Evolutionary conservation across 441 rosid species (phyloP).

Genomic region (Pelargonium myrrhifolium): DNA sequence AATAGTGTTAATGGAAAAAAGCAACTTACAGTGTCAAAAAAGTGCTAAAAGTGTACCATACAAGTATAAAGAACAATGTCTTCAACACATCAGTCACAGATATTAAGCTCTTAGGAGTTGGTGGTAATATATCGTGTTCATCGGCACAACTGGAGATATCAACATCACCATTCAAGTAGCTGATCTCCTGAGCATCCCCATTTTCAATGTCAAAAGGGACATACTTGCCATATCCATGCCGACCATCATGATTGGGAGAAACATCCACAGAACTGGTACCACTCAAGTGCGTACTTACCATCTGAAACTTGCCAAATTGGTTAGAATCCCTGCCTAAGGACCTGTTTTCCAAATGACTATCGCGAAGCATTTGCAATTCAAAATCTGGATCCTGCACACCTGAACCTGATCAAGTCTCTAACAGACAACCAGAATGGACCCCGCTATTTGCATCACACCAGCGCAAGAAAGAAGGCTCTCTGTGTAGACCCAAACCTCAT

Average conservation of each 20-base stretch:
- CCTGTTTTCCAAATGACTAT: constrained; percentile 22
- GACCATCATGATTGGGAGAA: constrained; percentile 17
- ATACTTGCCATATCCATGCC: constrained; percentile 30
- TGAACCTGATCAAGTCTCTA: constrained; percentile 21
- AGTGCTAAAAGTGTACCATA: constrained; percentile 98
- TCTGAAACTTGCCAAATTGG: constrained; percentile 22
- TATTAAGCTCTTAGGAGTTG: constrained; percentile 29
- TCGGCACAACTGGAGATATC: constrained; percentile 27
- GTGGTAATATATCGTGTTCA: constrained; percentile 25
- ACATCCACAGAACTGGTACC: constrained; percentile 28
- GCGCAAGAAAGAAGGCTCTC: constrained; percentile 39
- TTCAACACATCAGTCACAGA: constrained; percentile 74
- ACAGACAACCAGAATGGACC: constrained; percentile 18
- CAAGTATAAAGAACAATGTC: constrained; percentile 85
- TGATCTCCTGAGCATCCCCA: constrained; percentile 32
- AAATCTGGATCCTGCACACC: constrained; percentile 25
- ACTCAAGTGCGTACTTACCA: constrained; percentile 41
- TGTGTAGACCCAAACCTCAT: constrained; percentile 22
- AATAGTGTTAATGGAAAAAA: constrained; percentile 1
- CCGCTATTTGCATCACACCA: constrained; percentile 30
- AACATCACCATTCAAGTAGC: constrained; percentile 27
- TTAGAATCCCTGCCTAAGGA: constrained; percentile 22
- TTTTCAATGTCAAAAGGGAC: constrained; percentile 65
- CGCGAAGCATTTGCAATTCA: constrained; percentile 30
- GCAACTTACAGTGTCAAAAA: constrained; percentile 91